Conservation (phyloP, 208 protist genomes). For the Leishmania braziliensis region DNA sequence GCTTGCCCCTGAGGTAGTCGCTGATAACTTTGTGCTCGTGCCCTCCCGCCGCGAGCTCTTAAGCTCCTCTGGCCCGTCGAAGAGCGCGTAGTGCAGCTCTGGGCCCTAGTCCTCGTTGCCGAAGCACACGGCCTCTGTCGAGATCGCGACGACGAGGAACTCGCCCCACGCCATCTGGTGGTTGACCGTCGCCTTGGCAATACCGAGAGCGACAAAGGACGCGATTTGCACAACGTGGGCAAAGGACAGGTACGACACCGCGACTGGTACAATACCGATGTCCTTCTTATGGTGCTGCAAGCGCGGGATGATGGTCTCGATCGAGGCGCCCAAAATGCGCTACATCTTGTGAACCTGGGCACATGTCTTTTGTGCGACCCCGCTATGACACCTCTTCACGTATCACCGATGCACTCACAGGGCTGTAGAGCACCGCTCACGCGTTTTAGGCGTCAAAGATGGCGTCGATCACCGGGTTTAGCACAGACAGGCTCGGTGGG, state of each 20-base stretch:
- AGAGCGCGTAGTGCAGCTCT: conserved; percentile 21
- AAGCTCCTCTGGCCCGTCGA: conserved; percentile 24
- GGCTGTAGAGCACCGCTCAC: conserved; percentile 30
- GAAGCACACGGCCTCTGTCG: conserved; percentile 37
- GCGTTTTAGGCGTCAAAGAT: conserved; percentile 28
- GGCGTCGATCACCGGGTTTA: conserved; percentile 24
- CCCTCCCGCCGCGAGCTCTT: conserved; percentile 22
- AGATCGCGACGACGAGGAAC: conserved; percentile 33
- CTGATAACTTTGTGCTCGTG: conserved; percentile 28
- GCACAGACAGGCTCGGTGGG: conserved; percentile 19
- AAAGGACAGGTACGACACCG: conserved; percentile 31
- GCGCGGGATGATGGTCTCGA: conserved; percentile 35
- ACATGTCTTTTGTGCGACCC: conserved; percentile 18
- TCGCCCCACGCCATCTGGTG: conserved; percentile 29
- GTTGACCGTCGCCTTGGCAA: conserved; percentile 19
- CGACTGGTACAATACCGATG: conserved; percentile 31
- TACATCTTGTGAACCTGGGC: conserved; percentile 35
- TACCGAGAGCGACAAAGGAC: conserved; percentile 7
- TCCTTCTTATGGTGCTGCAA: conserved; percentile 29
- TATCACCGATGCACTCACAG: conserved; percentile 19
- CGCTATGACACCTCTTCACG: conserved; percentile 18
- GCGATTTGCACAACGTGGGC: conserved; percentile 23
- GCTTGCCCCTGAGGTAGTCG: conserved; percentile 21
- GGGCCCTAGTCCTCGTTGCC: conserved; percentile 30
- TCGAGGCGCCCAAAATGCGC: conserved; percentile 26